phyloP scores from a whole-genome alignment of 2,329 filamentous ascomycete species.

The Colletotrichum siamense region DNA sequence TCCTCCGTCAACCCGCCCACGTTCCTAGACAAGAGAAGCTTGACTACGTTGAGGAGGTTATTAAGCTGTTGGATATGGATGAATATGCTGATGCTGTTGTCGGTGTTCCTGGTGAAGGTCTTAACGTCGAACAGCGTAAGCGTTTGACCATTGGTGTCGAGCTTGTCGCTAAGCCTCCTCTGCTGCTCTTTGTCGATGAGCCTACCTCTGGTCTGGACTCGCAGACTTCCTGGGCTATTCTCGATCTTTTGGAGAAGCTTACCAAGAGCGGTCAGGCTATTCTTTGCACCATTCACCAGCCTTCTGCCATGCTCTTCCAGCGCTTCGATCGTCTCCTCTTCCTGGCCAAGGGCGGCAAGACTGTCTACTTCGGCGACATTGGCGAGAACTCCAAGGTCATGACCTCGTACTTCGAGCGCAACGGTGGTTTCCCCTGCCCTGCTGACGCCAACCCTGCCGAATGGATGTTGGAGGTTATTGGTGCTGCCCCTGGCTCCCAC shows the following conservation, averaged over 20 bases:
- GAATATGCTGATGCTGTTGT: constrained; percentile 90
- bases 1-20: constrained; percentile 81
- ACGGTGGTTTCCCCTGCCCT: constrained; percentile 71
- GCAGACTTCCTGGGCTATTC: constrained; percentile 92
- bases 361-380: constrained; percentile 83
- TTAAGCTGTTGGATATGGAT: constrained; percentile 89
- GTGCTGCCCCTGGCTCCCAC: constrained; percentile 67
- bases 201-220: constrained; percentile 93
- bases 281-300: constrained; percentile 97
- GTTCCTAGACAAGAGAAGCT: constrained; percentile 80
- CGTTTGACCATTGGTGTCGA: constrained; percentile 96
- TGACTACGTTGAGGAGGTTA: constrained; percentile 88
- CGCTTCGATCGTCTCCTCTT: constrained; percentile 85
- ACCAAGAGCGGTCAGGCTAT: constrained; percentile 90
- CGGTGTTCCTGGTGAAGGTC: constrained; percentile 86
- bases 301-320: constrained; percentile 94
- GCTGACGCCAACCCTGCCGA: constrained; percentile 79
- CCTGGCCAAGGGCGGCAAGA: constrained; percentile 75
- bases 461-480: constrained; percentile 73
- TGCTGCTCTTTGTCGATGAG: constrained; percentile 92
- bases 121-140: constrained; percentile 74
- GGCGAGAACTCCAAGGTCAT: constrained; percentile 73
- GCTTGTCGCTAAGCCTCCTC: constrained; percentile 86
- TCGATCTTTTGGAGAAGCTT: constrained; percentile 86
- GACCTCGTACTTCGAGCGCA: constrained; percentile 77